Percentiles rank a stretch among this genome's conserved stretches.
Conservation (phyloP, 805 yeast genomes). For the Nakazawaea laoshanensis region DNA sequence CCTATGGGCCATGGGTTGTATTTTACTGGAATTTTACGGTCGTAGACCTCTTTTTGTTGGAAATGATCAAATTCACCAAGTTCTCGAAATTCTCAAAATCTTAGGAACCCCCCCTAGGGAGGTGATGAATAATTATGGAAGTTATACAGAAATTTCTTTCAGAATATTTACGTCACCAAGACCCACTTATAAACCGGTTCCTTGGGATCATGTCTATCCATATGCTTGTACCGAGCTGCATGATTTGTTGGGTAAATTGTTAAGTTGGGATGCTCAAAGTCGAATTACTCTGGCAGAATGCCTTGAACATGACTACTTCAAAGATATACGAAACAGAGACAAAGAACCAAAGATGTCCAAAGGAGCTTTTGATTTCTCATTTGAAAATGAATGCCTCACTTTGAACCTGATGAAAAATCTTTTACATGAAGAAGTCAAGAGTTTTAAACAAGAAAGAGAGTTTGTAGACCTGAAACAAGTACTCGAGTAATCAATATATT, state of each 20-base stretch:
- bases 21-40: conserved; percentile 76
- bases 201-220: conserved; percentile 55
- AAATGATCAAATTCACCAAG: conserved; percentile 60
- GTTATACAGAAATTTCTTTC: conserved; percentile 31
- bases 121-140: conserved; percentile 31
- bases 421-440: conserved; percentile 43
- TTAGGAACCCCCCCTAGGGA: conserved; percentile 62
- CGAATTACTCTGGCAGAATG: conserved; percentile 52
- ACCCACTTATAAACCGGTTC: conserved; percentile 29
- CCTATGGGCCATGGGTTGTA: conserved; percentile 93
- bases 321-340: conserved; percentile 38
- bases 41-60: conserved; percentile 79
- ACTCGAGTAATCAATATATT: not conserved
- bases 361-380: conserved; percentile 54
- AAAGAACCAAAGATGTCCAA: conserved; percentile 42
- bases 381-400: conserved; percentile 37
- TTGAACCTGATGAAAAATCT: conserved; percentile 38
- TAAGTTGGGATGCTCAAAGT: conserved; percentile 55
- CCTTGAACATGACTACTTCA: conserved; percentile 48
- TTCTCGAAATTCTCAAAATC: conserved; percentile 56
- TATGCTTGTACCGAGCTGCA: conserved; percentile 45
- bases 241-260: conserved; percentile 42
- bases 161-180: conserved; percentile 35
- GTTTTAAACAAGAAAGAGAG: conserved; percentile 27
- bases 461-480: not conserved